phyloP scores from a whole-genome alignment of 2,329 filamentous ascomycete species.

The Neofusicoccum kwambonambiense region DNA sequence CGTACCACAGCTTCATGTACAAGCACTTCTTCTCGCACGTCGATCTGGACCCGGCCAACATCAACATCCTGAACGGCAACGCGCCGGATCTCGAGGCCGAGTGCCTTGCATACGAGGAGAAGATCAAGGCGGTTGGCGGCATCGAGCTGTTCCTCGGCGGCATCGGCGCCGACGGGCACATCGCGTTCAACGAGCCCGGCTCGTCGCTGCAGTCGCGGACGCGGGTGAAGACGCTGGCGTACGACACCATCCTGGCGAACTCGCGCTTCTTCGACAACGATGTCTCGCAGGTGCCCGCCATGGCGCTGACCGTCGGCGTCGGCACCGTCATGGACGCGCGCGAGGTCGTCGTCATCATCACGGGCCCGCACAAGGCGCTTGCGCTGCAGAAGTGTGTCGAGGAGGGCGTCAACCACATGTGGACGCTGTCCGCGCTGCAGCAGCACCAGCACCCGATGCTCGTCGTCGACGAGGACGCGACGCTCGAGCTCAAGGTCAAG shows the following conservation, averaged over 20 bases:
- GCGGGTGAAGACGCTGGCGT: slow-evolving; percentile 81
- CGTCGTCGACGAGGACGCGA: slow-evolving; percentile 74
- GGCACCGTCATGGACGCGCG: slow-evolving; percentile 78
- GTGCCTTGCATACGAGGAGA: slow-evolving; percentile 75
- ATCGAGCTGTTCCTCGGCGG: slow-evolving; percentile 85
- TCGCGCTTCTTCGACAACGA: slow-evolving; percentile 77
- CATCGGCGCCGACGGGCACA: slow-evolving; percentile 82
- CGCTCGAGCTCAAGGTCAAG: slow-evolving; percentile 49
- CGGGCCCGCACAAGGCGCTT: slow-evolving; percentile 76
- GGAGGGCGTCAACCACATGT: slow-evolving; percentile 84
- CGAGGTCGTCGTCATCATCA: slow-evolving; percentile 80
- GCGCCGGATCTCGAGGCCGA: slow-evolving; percentile 72
- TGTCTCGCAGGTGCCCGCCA: slow-evolving; percentile 70
- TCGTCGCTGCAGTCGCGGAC: slow-evolving; percentile 75
- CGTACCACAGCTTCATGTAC: slow-evolving; percentile 93
- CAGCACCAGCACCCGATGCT: slow-evolving; percentile 79
- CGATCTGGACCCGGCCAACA: slow-evolving; percentile 76
- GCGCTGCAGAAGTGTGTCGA: slow-evolving; percentile 80
- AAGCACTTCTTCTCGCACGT: slow-evolving; percentile 86
- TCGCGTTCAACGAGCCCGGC: slow-evolving; percentile 88
- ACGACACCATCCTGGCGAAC: slow-evolving; percentile 84
- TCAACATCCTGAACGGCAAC: slow-evolving; percentile 82
- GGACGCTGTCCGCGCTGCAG: slow-evolving; percentile 80
- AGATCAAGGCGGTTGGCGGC: slow-evolving; percentile 71
- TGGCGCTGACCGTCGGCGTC: slow-evolving; percentile 82